Conservation (phyloP, 352 stramenopile species). For the Thalassiosira hispida region DNA sequence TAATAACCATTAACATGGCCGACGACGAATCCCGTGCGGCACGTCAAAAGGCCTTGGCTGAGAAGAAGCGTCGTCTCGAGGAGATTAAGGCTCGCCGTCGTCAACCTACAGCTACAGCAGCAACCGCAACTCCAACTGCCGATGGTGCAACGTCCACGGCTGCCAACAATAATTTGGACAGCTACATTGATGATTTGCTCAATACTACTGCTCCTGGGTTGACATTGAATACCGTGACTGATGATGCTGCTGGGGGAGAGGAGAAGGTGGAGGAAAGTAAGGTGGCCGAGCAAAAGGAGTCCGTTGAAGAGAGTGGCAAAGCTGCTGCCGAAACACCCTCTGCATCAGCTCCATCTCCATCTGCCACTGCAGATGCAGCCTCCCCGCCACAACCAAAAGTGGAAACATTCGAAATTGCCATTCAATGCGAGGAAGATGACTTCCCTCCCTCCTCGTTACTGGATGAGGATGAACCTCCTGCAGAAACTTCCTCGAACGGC, state of each 20-base stretch:
- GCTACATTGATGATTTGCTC: conserved; percentile 80
- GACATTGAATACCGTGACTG: conserved; percentile 9
- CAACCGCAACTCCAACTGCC: conserved; percentile 10
- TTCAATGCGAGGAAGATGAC: conserved; percentile 75
- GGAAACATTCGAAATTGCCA: conserved; percentile 77
- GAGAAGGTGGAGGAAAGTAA: not conserved
- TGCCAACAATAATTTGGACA: conserved; percentile 61
- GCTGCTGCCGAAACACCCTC: not conserved
- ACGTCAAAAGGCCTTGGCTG: conserved; percentile 68
- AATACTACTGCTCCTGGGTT: conserved; percentile 44
- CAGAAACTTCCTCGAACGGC: conserved; percentile 1
- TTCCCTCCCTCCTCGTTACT: conserved; percentile 57
- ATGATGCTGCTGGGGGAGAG: conserved; percentile 2
- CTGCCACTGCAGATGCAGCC: not conserved
- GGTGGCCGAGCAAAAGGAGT: not conserved
- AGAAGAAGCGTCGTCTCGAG: conserved; percentile 75
- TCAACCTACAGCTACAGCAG: conserved; percentile 25
- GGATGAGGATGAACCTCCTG: conserved; percentile 48
- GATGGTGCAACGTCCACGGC: not conserved
- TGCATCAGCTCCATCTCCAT: not conserved
- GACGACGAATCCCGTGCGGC: conserved; percentile 55
- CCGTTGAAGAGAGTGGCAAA: not conserved
- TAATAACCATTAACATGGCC: no score
- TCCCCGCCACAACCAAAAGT: conserved; percentile 9
- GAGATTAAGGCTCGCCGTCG: conserved; percentile 69